Conservation (phyloP, 1,284 basidiomycete genomes). For the Boletellus dicymbophilus region DNA sequence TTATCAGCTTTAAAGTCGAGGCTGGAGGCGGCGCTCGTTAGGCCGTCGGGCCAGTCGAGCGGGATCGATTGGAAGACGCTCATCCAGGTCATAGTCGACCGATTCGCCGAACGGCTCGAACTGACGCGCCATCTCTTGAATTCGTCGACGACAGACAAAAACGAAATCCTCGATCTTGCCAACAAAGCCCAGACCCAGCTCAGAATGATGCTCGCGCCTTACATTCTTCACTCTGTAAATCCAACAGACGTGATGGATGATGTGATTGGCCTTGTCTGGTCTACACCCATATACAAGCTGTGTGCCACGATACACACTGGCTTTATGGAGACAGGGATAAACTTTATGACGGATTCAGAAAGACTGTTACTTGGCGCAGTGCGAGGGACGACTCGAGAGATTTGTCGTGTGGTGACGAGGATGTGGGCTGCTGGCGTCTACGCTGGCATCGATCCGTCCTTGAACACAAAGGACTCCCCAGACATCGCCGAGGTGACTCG, state of each 20-base stretch:
- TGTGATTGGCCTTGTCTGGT: not conserved
- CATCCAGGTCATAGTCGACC: not conserved
- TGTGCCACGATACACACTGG: not conserved
- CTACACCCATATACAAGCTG: not conserved
- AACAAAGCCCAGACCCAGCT: not conserved
- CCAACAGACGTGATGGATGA: not conserved
- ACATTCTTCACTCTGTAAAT: not conserved
- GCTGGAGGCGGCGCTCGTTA: not conserved
- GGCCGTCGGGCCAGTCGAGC: not conserved
- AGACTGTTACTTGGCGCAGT: not conserved
- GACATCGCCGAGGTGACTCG: not conserved
- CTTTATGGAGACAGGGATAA: not conserved
- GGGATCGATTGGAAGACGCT: not conserved
- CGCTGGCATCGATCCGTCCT: not conserved
- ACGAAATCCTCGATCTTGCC: not conserved
- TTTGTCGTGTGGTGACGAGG: not conserved
- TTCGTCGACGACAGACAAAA: not conserved
- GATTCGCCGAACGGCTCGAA: not conserved
- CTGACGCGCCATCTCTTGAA: not conserved
- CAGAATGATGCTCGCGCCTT: not conserved
- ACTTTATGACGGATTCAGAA: not conserved
- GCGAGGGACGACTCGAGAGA: not conserved
- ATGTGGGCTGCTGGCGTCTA: not conserved
- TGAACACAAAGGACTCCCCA: not conserved
- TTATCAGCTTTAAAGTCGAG: not conserved